A percentile compares a stretch with the other conserved stretches of the same genome.
These are phyloP conservation scores for Bathelium albidoporum DNA, from an alignment of 495 filamentous ascomycete species.

Conservation along the genomic window DNA sequence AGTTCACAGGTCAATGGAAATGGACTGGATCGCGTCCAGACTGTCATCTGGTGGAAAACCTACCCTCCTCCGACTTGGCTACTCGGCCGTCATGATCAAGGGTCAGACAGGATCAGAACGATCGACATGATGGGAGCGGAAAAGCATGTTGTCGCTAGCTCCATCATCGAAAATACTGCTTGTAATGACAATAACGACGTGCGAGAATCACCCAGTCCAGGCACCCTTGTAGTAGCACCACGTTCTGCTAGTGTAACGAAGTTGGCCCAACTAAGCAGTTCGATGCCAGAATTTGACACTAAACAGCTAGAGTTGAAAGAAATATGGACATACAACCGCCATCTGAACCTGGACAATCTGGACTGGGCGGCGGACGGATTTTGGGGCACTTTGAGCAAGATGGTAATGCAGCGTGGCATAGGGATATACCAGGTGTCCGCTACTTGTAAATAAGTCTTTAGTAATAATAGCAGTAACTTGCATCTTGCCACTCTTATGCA, in stretches of 20 bases:
- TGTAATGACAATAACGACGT: constrained; percentile 36
- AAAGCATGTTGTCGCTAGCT: constrained; percentile 47
- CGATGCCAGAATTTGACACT: constrained; percentile 36
- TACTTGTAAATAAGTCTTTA: constrained; percentile 11
- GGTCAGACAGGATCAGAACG: constrained; percentile 54
- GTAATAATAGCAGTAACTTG: background rate
- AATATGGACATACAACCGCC: constrained; percentile 61
- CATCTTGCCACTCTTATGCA: too few species aligned
- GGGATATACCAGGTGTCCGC: constrained; percentile 60
- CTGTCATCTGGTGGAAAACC: constrained; percentile 94
- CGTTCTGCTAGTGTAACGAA: constrained; percentile 45
- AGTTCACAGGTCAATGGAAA: constrained; percentile 11
- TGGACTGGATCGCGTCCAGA: constrained; percentile 38
- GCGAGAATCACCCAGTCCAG: background rate
- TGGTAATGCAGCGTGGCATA: constrained; percentile 72
- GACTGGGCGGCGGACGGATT: constrained; percentile 83
- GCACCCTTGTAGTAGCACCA: constrained; percentile 32
- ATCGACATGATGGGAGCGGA: constrained; percentile 74
- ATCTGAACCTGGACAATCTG: constrained; percentile 87
- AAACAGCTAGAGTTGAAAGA: constrained; percentile 38
- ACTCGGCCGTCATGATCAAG: constrained; percentile 48
- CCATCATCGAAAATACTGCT: constrained; percentile 46
- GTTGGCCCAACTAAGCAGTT: constrained; percentile 24
- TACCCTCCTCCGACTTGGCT: constrained; percentile 92
- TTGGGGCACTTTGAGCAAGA: constrained; percentile 57